A percentile compares a stretch with the other conserved stretches of the same genome.
Evolutionary conservation across 768 basidiomycete species (phyloP).

Genomic region (Kondoa malvinella): DNA sequence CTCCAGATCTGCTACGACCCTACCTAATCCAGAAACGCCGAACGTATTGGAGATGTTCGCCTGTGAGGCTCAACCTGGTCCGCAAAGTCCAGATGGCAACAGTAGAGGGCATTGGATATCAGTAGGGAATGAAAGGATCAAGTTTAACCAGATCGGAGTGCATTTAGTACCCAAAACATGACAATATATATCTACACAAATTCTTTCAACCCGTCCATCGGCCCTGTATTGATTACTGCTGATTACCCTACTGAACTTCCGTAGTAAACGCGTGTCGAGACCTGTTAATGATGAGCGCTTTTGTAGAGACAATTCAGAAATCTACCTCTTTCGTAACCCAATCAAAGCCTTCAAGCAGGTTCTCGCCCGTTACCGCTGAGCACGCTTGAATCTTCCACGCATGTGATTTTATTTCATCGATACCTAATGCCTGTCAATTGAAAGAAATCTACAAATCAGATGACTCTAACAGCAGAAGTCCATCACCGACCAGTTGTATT

Average conservation of each 20-base stretch:
- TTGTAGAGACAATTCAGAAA: background rate
- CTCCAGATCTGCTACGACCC: conserved; percentile 5
- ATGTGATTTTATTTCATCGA: conserved; percentile 66
- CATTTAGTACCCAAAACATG: no score
- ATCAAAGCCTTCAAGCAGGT: conserved; percentile 66
- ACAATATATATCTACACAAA: background rate
- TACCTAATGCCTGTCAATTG: conserved; percentile 72
- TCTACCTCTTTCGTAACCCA: conserved; percentile 82
- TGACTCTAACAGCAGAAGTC: no score
- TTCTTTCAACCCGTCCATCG: background rate
- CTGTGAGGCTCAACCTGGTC: background rate
- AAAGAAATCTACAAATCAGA: no score
- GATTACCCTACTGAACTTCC: background rate
- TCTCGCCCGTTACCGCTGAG: conserved; percentile 76
- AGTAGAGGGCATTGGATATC: background rate
- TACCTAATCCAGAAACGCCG: background rate
- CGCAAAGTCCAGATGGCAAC: background rate
- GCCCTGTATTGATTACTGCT: background rate
- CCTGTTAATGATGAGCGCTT: background rate
- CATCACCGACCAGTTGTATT: conserved; percentile 31
- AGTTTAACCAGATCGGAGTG: background rate
- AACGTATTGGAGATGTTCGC: conserved; percentile 4
- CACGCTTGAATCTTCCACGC: conserved; percentile 79
- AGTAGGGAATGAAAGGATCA: background rate
- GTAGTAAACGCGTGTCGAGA: background rate